Percentiles rank a stretch among this genome's conserved stretches.
Conservation (phyloP, 495 filamentous ascomycete genomes). For the Xylaria cubensis region DNA sequence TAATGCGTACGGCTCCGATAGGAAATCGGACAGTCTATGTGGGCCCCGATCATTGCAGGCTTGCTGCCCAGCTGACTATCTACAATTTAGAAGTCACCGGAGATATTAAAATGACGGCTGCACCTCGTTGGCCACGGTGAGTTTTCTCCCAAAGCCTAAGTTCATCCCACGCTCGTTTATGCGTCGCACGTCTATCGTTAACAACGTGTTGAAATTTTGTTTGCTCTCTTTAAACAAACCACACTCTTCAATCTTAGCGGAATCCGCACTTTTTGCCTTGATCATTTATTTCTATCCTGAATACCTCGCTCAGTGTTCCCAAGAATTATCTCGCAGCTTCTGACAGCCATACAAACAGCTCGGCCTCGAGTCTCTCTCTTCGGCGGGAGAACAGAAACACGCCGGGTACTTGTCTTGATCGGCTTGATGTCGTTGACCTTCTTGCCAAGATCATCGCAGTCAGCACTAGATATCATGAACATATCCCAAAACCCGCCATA, state of each 20-base stretch:
- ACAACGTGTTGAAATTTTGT: not conserved
- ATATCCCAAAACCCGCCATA: not conserved
- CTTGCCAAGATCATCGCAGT: not conserved
- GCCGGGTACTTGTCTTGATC: not conserved
- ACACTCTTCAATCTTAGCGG: not conserved
- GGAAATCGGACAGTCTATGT: not conserved
- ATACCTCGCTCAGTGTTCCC: not conserved
- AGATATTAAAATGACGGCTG: not conserved
- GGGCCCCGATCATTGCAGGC: not conserved
- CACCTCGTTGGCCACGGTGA: not conserved
- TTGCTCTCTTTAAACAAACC: not conserved
- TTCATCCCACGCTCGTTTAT: constrained; percentile 8
- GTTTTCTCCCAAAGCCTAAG: not conserved
- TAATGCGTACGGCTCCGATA: not conserved
- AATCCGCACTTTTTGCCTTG: not conserved
- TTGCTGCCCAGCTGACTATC: not conserved
- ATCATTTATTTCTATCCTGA: not conserved
- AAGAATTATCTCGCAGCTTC: not conserved
- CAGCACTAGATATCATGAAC: constrained; percentile 1
- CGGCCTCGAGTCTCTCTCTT: not conserved
- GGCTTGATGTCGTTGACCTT: not conserved
- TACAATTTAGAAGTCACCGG: not conserved
- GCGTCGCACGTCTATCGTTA: not conserved
- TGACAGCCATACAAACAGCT: not conserved
- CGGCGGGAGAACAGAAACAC: not conserved